phyloP scores from a whole-genome alignment of 768 basidiomycete genomes.

The Rhodotorula diobovata region DNA sequence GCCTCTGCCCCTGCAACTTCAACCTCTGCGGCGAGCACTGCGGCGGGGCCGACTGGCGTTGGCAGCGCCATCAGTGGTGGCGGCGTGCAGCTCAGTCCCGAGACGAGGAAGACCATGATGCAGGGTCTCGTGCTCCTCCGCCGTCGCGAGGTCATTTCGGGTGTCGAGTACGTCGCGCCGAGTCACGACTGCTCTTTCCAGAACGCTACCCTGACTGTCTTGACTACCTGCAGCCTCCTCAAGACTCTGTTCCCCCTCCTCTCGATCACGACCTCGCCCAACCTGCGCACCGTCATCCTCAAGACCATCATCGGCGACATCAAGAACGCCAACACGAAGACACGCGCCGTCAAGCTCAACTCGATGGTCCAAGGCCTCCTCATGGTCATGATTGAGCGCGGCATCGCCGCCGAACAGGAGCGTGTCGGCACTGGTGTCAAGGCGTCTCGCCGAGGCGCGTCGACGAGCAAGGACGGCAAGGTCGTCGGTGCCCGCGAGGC shows the following conservation, averaged over 20 bases:
- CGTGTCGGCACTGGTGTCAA: constrained; percentile 77
- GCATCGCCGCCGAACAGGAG: constrained; percentile 72
- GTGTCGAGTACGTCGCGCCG: constrained; percentile 67
- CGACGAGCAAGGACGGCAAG: constrained; percentile 39
- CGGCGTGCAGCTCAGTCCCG: constrained; percentile 51
- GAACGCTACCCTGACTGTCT: neutral
- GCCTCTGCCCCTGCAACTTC: constrained; percentile 69
- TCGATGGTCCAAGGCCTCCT: constrained; percentile 91
- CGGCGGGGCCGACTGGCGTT: neutral
- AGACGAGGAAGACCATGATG: constrained; percentile 76
- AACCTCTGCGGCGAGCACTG: constrained; percentile 6
- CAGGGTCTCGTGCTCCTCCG: constrained; percentile 89
- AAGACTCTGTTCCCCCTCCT: constrained; percentile 90
- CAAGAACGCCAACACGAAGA: constrained; percentile 75
- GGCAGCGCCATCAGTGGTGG: constrained; percentile 32
- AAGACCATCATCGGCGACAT: constrained; percentile 92
- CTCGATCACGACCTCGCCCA: constrained; percentile 81
- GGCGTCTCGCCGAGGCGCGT: constrained; percentile 47
- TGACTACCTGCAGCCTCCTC: constrained; percentile 60
- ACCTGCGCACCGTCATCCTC: constrained; percentile 78
- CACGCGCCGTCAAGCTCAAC: constrained; percentile 93
- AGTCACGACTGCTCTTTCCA: too few relatives aligned
- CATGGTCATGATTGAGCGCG: constrained; percentile 91
- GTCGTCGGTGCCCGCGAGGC: constrained; percentile 68
- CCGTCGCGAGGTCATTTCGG: constrained; percentile 86